Percentiles rank a stretch among this genome's conserved stretches.
phyloP scores from a whole-genome alignment of 129 eudicot species.

The Flaveria ramosissima region DNA sequence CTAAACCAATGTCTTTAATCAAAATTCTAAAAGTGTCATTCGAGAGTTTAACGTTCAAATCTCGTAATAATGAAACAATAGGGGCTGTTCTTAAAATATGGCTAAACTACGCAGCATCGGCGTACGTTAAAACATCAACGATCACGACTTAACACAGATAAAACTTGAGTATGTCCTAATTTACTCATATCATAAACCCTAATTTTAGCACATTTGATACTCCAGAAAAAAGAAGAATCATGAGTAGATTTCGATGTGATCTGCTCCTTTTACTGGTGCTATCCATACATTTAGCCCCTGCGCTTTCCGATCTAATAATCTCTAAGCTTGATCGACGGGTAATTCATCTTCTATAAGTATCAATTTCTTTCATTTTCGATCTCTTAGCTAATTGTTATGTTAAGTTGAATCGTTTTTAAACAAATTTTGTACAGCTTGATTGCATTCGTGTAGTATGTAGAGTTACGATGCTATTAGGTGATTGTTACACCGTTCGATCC shows the following conservation, averaged over 20 bases:
- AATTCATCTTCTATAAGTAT: not conserved
- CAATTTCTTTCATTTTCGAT: constrained; percentile 5
- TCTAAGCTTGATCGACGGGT: constrained; percentile 58
- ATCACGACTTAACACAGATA: constrained; percentile 22
- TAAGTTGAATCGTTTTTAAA: not conserved
- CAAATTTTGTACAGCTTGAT: not conserved
- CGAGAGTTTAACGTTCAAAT: too few relatives aligned
- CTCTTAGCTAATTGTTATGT: constrained; percentile 15
- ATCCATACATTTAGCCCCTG: constrained; percentile 34
- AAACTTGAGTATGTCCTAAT: constrained; percentile 32
- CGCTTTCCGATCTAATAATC: constrained; percentile 57
- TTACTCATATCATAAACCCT: constrained; percentile 24
- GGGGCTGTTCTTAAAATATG: too few relatives aligned
- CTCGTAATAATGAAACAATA: too few relatives aligned
- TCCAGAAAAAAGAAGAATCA: not conserved
- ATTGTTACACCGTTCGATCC: too few relatives aligned
- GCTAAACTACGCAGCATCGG: constrained; percentile 31
- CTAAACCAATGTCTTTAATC: not conserved
- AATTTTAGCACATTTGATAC: constrained; percentile 19
- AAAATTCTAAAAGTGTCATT: too few relatives aligned
- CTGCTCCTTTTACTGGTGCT: constrained; percentile 30
- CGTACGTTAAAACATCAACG: constrained; percentile 25
- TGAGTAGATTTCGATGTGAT: constrained; percentile 37
- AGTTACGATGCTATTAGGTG: too few relatives aligned
- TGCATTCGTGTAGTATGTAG: not conserved